phyloP scores from a whole-genome alignment of 805 yeast species.

The Hanseniaspora meyeri region DNA sequence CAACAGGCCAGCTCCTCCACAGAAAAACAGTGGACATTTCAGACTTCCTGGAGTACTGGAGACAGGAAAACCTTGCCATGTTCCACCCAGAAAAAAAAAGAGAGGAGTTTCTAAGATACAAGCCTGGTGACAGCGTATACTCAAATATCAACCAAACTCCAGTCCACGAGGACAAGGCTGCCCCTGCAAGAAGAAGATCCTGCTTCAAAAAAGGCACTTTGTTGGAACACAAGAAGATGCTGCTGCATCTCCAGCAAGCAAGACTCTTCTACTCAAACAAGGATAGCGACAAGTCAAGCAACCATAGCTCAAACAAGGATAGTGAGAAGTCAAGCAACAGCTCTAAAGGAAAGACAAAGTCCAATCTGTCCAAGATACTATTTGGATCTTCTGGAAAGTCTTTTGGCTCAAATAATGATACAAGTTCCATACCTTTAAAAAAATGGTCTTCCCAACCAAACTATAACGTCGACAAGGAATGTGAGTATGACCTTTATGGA shows the following conservation, averaged over 20 bases:
- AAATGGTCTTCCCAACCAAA: conserved; percentile 21
- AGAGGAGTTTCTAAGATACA: not conserved
- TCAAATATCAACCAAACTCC: not conserved
- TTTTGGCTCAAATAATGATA: not conserved
- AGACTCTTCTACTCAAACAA: not conserved
- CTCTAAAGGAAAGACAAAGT: not conserved
- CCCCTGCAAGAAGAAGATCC: not conserved
- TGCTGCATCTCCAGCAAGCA: not conserved
- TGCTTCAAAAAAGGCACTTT: conserved; percentile 7
- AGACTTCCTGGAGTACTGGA: conserved; percentile 9
- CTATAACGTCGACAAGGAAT: conserved; percentile 17
- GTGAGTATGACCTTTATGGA: conserved; percentile 11
- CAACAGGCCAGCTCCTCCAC: conserved; percentile 3
- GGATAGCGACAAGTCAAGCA: not conserved
- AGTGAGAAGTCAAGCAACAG: not conserved
- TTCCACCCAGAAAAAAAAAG: conserved; percentile 5
- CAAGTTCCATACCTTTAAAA: conserved; percentile 22
- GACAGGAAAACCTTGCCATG: conserved; percentile 1
- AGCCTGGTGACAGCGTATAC: not conserved
- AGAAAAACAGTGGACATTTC: not conserved
- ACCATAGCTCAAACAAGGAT: not conserved
- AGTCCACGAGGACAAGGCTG: not conserved
- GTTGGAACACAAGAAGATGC: not conserved
- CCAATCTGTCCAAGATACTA: conserved; percentile 3
- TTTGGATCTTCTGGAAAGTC: not conserved